phyloP scores from a whole-genome alignment of 345 rosid species.

The Salix viminalis region DNA sequence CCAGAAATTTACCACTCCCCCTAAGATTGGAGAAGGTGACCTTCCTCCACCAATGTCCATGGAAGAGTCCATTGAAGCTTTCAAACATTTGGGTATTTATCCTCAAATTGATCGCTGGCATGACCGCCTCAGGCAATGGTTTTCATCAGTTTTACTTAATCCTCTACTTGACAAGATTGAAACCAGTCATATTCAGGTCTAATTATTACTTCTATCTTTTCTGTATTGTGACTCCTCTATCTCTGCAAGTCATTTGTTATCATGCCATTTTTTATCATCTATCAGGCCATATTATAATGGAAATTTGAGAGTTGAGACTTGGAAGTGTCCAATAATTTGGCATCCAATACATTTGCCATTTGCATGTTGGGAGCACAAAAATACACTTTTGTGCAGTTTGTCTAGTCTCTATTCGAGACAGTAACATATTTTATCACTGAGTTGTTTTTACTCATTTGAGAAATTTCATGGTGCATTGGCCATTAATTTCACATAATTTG shows the following conservation, averaged over 20 bases:
- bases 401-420: background rate
- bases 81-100: constrained; percentile 66
- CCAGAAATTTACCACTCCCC: constrained; percentile 89
- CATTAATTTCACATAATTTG: background rate
- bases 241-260: background rate
- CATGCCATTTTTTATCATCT: background rate
- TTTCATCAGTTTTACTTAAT: constrained; percentile 71
- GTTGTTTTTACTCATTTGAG: background rate
- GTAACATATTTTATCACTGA: background rate
- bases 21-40: constrained; percentile 95
- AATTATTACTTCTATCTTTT: background rate
- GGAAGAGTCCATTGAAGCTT: constrained; percentile 84
- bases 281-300: background rate
- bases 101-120: constrained; percentile 93
- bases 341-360: background rate
- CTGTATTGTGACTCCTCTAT: background rate
- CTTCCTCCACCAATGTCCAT: constrained; percentile 85
- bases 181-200: constrained; percentile 83
- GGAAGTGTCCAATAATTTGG: background rate
- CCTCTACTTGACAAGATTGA: constrained; percentile 76
- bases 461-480: background rate
- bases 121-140: constrained; percentile 91
- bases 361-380: background rate
- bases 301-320: background rate
- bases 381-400: background rate